Percentiles rank a stretch among this genome's conserved stretches.
These are phyloP conservation scores for Artemisia argyi DNA, from an alignment of 129 eudicot genomes.

Conservation along the genomic window DNA sequence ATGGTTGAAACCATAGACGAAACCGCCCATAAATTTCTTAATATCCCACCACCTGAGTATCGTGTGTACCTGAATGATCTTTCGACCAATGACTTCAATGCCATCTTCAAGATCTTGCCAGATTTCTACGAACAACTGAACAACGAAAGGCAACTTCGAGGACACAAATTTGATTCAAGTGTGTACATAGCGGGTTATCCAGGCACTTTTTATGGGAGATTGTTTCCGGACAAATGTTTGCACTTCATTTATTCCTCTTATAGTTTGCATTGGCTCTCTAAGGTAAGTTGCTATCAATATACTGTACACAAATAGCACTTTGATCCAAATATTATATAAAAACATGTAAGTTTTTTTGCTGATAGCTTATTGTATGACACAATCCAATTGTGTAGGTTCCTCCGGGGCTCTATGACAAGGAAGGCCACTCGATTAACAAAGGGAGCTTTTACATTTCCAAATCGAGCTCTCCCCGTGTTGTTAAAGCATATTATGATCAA, in stretches of 20 bases:
- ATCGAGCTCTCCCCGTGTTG: constrained; percentile 57
- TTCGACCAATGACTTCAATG: constrained; percentile 87
- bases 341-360: neutral
- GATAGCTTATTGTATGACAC: neutral
- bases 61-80: constrained; percentile 79
- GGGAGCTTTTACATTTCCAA: constrained; percentile 69
- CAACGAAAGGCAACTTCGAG: constrained; percentile 28
- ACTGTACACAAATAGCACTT: neutral
- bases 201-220: constrained; percentile 74
- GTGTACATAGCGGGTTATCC: constrained; percentile 85
- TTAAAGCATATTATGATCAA: constrained; percentile 56
- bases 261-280: constrained; percentile 96
- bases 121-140: constrained; percentile 48
- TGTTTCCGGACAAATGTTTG: constrained; percentile 73
- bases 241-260: constrained; percentile 89
- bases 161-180: constrained; percentile 27
- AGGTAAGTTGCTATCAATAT: constrained; percentile 33
- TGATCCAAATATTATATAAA: neutral
- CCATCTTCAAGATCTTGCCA: constrained; percentile 71
- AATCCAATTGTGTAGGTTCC: constrained; percentile 51
- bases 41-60: constrained; percentile 53
- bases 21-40: constrained; percentile 23
- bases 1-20: constrained; percentile 52
- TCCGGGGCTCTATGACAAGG: constrained; percentile 57
- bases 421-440: constrained; percentile 62